A percentile compares a stretch with the other conserved stretches of the same genome.
Conservation (phyloP, 2,329 filamentous ascomycete species). For the Pseudogymnoascus sp. region DNA sequence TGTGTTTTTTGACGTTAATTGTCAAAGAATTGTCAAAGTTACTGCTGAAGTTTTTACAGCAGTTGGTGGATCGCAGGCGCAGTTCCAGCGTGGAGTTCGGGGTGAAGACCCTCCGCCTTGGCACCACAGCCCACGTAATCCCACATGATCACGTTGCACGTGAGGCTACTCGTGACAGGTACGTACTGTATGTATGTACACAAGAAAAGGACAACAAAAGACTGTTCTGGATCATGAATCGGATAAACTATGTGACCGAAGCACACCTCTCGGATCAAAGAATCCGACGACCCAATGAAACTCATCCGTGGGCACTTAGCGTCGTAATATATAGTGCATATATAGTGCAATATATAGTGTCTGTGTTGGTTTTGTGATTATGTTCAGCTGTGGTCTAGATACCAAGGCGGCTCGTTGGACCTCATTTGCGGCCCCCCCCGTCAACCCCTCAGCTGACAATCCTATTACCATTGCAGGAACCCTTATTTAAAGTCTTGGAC, state of each 20-base stretch:
- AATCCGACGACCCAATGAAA: background rate
- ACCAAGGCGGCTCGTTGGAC: conserved; percentile 3
- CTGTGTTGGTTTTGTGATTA: conserved; percentile 1
- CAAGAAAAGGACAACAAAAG: background rate
- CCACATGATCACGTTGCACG: too few species aligned
- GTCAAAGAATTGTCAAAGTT: background rate
- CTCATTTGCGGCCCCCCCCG: background rate
- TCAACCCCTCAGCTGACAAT: background rate
- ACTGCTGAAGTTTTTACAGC: background rate
- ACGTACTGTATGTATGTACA: background rate
- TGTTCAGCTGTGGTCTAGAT: background rate
- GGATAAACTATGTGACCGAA: background rate
- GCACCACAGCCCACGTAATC: too few species aligned
- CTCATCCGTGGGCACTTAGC: background rate
- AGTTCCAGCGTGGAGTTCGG: background rate
- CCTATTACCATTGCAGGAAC: background rate
- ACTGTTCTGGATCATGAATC: background rate
- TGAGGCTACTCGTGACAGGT: too few species aligned
- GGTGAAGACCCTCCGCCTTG: too few species aligned
- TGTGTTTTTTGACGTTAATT: background rate
- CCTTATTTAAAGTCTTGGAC: background rate
- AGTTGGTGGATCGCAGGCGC: background rate
- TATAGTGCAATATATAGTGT: background rate
- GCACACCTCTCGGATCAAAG: background rate
- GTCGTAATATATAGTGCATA: background rate